Evolutionary conservation across 345 rosid genomes (phyloP), one percentile per base, ranked within the genome.

Genomic region (Dimocarpus longan): DNA sequence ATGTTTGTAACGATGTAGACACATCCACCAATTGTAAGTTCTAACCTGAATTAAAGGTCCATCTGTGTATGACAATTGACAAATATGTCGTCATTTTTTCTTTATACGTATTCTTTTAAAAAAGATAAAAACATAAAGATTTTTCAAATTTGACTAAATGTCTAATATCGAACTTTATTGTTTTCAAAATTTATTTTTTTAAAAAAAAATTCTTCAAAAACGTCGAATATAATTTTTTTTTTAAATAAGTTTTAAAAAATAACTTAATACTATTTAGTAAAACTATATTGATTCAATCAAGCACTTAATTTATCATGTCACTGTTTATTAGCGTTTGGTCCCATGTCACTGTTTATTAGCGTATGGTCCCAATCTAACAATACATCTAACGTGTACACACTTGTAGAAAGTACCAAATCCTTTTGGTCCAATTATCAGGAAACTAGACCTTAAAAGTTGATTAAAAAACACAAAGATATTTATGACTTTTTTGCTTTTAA

Each of bases 341-440:
- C 56, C 56, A 46, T 26, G 60, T 39, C 46, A 68, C 54, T 12
- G 22, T 28, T 68, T 18, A 42, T 19, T 43, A 9, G 26, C 13
- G 7, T 42, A 43, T 44, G 56, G 19, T 13, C 56, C 56, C 56
- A 46, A 26, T 26, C 28, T 26, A 26, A 26, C 28, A 26, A 44
- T 11, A 39, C 16, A 39, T 37, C 19, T 42, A 67, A 40, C 3
- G 18, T 5, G 0, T 37, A 13, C 13, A 67, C 10, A 40, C 10
- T 0, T 6, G 28, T 3, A 21, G 16, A 22, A 43, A 70, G 73
- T 19, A 2, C 65, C 6, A 28, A 10, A 18, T 24, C 48, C 75
- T 54, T 32, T 71, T 44, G 63, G 65, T 62, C 60, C 65, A 71
- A 71, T 71, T 37, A 4, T 71, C 10, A 18, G 32, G 22, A 71